Percentiles rank a stretch among this genome's conserved stretches.
Evolutionary conservation across 805 yeast genomes (phyloP).

Genomic region (Candida pini): DNA sequence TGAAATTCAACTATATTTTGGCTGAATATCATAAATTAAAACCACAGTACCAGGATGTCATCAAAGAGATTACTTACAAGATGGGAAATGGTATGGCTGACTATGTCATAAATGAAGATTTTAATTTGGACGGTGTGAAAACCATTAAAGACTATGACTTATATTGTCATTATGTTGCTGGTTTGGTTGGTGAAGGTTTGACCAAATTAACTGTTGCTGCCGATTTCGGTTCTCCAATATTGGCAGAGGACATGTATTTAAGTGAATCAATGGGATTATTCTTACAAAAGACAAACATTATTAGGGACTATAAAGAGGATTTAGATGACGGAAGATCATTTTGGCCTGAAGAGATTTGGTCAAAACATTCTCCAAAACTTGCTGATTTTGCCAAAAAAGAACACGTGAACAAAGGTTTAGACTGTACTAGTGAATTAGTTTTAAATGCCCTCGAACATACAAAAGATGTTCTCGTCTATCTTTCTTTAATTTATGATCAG

Average conservation of each 20-base stretch:
- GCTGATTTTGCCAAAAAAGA: constrained; percentile 52
- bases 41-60: constrained; percentile 70
- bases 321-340: constrained; percentile 86
- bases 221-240: constrained; percentile 51
- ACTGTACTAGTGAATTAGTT: constrained; percentile 78
- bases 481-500: constrained; percentile 73
- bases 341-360: constrained; percentile 96
- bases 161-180: constrained; percentile 97
- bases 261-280: constrained; percentile 91
- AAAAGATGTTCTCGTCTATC: constrained; percentile 67
- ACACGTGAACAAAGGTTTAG: constrained; percentile 48
- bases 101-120: constrained; percentile 70
- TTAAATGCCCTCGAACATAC: constrained; percentile 75
- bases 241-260: constrained; percentile 50
- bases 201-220: constrained; percentile 79
- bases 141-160: constrained; percentile 79
- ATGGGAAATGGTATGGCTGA: constrained; percentile 99
- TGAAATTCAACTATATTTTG: constrained; percentile 69
- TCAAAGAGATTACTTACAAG: constrained; percentile 67
- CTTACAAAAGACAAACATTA: constrained; percentile 92
- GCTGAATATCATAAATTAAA: constrained; percentile 67
- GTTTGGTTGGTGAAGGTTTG: constrained; percentile 93
- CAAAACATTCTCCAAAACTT: constrained; percentile 62
- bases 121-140: constrained; percentile 71
- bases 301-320: constrained; percentile 92